Evolutionary conservation across 1,284 basidiomycete genomes (phyloP).

Genomic region (Athelia psychrophila): DNA sequence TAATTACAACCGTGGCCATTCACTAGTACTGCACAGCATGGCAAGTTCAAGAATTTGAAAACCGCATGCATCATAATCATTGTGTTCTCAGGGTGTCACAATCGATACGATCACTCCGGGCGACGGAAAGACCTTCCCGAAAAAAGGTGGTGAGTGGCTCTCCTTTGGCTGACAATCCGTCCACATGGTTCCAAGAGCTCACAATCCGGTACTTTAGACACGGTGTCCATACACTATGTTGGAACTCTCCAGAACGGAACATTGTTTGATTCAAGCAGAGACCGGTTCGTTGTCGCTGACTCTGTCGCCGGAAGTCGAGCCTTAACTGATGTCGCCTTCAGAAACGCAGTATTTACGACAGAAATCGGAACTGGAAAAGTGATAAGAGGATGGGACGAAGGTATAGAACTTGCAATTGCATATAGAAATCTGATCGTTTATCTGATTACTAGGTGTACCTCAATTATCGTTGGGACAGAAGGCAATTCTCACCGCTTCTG

Average conservation of each 20-base stretch:
- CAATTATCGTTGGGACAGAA: constrained; percentile 65
- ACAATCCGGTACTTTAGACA: constrained; percentile 33
- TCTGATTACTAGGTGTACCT: constrained; percentile 47
- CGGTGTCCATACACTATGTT: constrained; percentile 69
- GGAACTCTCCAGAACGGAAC: constrained; percentile 61
- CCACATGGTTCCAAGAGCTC: background rate
- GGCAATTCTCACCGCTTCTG: constrained; percentile 49
- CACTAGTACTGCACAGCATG: constrained; percentile 46
- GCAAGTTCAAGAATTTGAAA: constrained; percentile 46
- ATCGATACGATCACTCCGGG: constrained; percentile 40
- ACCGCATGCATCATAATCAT: constrained; percentile 1
- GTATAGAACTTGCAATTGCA: constrained; percentile 30
- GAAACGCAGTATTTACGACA: constrained; percentile 51
- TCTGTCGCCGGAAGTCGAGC: constrained; percentile 19
- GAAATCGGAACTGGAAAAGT: constrained; percentile 62
- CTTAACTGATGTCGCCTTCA: constrained; percentile 15
- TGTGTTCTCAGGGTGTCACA: constrained; percentile 35
- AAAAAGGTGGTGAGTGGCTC: constrained; percentile 39
- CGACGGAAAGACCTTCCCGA: constrained; percentile 44
- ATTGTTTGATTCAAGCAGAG: constrained; percentile 72
- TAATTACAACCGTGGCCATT: background rate
- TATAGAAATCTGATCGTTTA: constrained; percentile 2
- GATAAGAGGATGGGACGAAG: constrained; percentile 77
- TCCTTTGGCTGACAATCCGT: background rate
- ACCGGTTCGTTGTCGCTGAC: constrained; percentile 44